These are phyloP conservation scores for Paraconiothyrium sp. DNA, from an alignment of 2,329 filamentous ascomycete species.

Conservation along the genomic window DNA sequence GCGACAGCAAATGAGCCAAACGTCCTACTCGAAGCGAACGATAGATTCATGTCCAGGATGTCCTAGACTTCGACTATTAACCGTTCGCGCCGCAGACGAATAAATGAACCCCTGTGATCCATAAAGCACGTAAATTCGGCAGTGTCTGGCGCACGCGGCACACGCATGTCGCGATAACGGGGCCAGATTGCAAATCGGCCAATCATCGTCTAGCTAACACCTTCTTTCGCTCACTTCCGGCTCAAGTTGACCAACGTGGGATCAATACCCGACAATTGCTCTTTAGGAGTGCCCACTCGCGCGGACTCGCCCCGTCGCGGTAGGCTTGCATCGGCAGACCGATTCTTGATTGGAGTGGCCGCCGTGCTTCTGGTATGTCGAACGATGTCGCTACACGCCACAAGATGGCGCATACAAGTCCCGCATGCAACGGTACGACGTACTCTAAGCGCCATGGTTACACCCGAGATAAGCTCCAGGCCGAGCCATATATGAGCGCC, in stretches of 20 bases:
- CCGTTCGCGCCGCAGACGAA: no score
- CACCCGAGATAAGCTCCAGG: not conserved
- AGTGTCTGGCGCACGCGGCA: not conserved
- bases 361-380: not conserved
- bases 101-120: no score
- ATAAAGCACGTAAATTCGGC: not conserved
- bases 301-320: not conserved
- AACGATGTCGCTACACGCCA: not conserved
- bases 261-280: not conserved
- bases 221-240: not conserved
- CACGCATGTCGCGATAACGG: not conserved
- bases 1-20: no score
- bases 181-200: conserved; percentile 3
- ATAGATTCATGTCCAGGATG: no score
- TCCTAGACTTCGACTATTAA: no score
- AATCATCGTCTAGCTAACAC: not conserved
- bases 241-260: not conserved
- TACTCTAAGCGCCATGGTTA: not conserved
- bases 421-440: not conserved
- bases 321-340: not conserved
- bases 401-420: not conserved
- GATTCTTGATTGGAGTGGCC: not conserved
- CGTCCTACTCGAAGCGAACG: no score
- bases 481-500: not conserved
- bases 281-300: not conserved